Base-by-base conservation (phyloP, 2,329 filamentous ascomycete genomes). In the Gnomoniopsis smithogilvyi region DNA sequence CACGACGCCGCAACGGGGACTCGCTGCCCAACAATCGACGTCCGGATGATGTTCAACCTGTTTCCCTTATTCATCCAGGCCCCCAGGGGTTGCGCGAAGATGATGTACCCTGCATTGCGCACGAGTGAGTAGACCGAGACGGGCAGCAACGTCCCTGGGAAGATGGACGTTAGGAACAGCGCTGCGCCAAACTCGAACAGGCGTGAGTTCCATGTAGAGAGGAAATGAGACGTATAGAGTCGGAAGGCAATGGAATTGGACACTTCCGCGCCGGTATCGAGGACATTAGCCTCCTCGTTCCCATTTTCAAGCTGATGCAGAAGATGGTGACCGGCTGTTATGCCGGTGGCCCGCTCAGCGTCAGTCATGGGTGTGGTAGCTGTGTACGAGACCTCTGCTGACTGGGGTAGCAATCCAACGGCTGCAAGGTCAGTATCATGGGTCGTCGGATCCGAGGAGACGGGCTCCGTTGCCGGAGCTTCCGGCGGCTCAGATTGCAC, bases 111-210 rank as follows among this genome's bases (percentile, higher is more conserved):
- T 0, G 77, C 72, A 6, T 82, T 79, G 22, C 89, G 81, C 6
- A 80, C 74, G 7, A 91, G 72, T 0, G 88, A 88, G 66, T 91
- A 92, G n/a, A 87, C 73, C 0, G 88, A 90, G 58, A 87, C 79
- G 38, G 84, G 87, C 22, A 89, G 76, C 22, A 92, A 73, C 0
- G 87, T 90, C 0, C 76, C 72, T 0, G 81, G 81, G 64, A 78
- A 87, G 49, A 83, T 77, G 1, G 76, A 70, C 0, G 83, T 82
- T 11, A 87, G 74, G 68, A 81, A 87, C 6, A 87, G 73, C 6
- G 87, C 81, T 6, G 82, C 80, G 33, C 78, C 85, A 58, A 87
- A 87, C 67, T 88, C 84, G 62, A 88, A 88, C 57, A 84, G 72
- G 21, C 85, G 80, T 0, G 84, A 82, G 69, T 87, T 88, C 82